Conservation (phyloP, 352 stramenopile genomes). For the Phytophthora idaei region DNA sequence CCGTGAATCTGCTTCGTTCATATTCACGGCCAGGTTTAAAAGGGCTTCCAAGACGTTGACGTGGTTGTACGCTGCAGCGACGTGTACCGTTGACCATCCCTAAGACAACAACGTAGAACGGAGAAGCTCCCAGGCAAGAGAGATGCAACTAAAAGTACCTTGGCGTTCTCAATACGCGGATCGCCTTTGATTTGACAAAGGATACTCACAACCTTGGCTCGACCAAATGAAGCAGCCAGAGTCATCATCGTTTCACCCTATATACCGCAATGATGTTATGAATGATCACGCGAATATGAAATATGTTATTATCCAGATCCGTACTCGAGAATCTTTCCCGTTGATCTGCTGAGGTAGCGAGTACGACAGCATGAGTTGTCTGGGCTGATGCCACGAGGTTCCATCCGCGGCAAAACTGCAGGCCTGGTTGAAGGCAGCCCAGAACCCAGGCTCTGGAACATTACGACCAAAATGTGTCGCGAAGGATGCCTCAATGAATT, state of each 20-base stretch:
- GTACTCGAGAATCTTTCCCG: slow-evolving; percentile 54
- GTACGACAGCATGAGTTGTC: slow-evolving; percentile 64
- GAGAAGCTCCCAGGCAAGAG: background rate
- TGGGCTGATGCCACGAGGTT: slow-evolving; percentile 41
- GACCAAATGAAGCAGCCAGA: slow-evolving; percentile 52
- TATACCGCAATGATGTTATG: background rate
- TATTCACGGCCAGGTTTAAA: slow-evolving; percentile 45
- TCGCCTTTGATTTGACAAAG: slow-evolving; percentile 73
- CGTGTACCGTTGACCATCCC: slow-evolving; percentile 67
- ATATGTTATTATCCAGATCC: background rate
- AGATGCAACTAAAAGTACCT: slow-evolving; percentile 33
- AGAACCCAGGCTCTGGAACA: slow-evolving; percentile 51
- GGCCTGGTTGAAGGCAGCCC: slow-evolving; percentile 56
- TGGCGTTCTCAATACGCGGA: slow-evolving; percentile 62
- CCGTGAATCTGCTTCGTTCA: slow-evolving; percentile 48
- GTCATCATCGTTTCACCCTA: slow-evolving; percentile 82
- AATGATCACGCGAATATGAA: background rate
- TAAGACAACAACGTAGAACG: slow-evolving; percentile 2
- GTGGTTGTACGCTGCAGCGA: slow-evolving; percentile 63
- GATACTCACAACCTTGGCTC: slow-evolving; percentile 58
- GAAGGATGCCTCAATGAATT: slow-evolving; percentile 64
- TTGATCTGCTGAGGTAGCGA: slow-evolving; percentile 74
- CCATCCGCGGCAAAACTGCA: slow-evolving; percentile 42
- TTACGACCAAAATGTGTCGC: slow-evolving; percentile 45
- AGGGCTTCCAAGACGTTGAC: slow-evolving; percentile 53